phyloP scores from a whole-genome alignment of 257 asterid genomes.

The Salvia miltiorrhiza region DNA sequence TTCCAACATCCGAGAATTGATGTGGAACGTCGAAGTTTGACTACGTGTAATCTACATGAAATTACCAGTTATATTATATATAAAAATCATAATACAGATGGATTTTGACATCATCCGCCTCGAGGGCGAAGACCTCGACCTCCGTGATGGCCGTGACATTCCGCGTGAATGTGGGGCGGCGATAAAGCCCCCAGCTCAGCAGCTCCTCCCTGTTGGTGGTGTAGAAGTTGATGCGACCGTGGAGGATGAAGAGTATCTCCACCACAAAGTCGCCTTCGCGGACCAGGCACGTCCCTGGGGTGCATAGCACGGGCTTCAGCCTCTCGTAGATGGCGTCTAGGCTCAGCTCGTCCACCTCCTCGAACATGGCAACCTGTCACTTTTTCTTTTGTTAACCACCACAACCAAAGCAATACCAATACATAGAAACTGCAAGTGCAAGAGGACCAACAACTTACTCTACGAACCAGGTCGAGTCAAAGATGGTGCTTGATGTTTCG shows the following conservation, averaged over 20 bases:
- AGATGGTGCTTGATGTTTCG: slow-evolving; percentile 66
- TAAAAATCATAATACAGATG: too few species aligned
- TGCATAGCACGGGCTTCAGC: slow-evolving; percentile 50
- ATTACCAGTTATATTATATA: too few species aligned
- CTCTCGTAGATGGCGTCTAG: slow-evolving; percentile 68
- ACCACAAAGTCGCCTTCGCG: slow-evolving; percentile 69
- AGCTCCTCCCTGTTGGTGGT: slow-evolving; percentile 72
- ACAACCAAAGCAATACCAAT: too few species aligned
- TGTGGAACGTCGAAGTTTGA: too few species aligned
- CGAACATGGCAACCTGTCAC: slow-evolving; percentile 62
- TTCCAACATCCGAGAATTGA: too few species aligned
- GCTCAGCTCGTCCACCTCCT: slow-evolving; percentile 58
- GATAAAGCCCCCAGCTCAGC: slow-evolving; percentile 62
- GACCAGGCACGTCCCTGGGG: slow-evolving; percentile 42
- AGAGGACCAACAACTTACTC: slow-evolving; percentile 34
- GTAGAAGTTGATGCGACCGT: slow-evolving; percentile 60
- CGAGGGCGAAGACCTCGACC: slow-evolving; percentile 66
- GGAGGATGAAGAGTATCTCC: slow-evolving; percentile 67
- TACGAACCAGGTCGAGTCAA: slow-evolving; percentile 66
- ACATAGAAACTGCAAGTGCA: too few species aligned
- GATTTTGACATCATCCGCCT: slow-evolving; percentile 48
- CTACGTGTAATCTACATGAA: too few species aligned
- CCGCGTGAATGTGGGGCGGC: slow-evolving; percentile 62
- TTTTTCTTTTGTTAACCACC: too few species aligned
- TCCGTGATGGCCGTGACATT: slow-evolving; percentile 56